Evolutionary conservation across 1,284 basidiomycete species (phyloP).

Genomic region (Tilletia setariae): DNA sequence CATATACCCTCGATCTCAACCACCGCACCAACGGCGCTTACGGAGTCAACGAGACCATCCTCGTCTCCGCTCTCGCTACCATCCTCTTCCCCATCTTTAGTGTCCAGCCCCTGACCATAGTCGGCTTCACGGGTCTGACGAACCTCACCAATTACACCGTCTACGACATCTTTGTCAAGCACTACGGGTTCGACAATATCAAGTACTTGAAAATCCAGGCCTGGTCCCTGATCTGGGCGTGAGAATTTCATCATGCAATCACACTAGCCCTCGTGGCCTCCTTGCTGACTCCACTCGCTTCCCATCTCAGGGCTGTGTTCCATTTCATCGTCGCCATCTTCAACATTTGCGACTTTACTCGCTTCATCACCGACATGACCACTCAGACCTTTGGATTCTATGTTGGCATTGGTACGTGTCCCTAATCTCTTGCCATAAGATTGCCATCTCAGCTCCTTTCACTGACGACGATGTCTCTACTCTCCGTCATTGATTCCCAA

Average conservation of each 20-base stretch:
- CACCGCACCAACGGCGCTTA: constrained; percentile 80
- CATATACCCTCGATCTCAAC: constrained; percentile 79
- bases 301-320: constrained; percentile 64
- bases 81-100: constrained; percentile 86
- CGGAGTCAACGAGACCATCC: constrained; percentile 77
- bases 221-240: constrained; percentile 87
- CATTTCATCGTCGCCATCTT: constrained; percentile 82
- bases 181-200: constrained; percentile 42
- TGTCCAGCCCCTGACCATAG: constrained; percentile 86
- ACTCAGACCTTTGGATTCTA: constrained; percentile 87
- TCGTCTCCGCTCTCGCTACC: constrained; percentile 66
- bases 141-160: constrained; percentile 53
- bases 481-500: too few relatives aligned
- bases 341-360: constrained; percentile 61
- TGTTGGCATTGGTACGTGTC: constrained; percentile 36
- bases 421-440: background rate
- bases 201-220: constrained; percentile 48
- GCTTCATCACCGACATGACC: constrained; percentile 66
- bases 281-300: background rate
- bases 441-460: background rate
- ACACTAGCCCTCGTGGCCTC: background rate
- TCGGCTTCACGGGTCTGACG: constrained; percentile 78
- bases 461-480: too few relatives aligned
- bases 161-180: constrained; percentile 48
- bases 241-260: background rate